Conservation (phyloP, 208 protist genomes). For the Trypanosoma cruzi region DNA sequence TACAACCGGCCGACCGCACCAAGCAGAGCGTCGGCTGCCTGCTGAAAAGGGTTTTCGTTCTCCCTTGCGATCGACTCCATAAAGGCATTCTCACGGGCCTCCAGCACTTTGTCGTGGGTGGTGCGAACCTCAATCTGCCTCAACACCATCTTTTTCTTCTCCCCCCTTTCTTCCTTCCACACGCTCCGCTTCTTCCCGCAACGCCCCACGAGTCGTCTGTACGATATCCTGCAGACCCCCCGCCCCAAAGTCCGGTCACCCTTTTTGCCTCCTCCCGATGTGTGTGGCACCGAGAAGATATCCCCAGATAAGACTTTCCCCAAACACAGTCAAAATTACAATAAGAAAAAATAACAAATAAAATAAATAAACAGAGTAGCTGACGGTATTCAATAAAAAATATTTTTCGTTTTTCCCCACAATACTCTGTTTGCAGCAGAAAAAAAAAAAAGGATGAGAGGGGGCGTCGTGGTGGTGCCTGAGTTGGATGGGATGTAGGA, state of each 20-base stretch:
- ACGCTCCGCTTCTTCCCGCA: neutral
- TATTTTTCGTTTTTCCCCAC: too few species aligned
- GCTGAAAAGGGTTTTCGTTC: conserved; percentile 66
- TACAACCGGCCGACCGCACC: conserved; percentile 32
- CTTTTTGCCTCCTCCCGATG: neutral
- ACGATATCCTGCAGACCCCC: too few species aligned
- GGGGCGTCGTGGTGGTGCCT: too few species aligned
- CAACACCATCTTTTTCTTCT: conserved; percentile 14
- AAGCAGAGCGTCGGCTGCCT: conserved; percentile 33
- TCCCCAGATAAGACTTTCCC: neutral
- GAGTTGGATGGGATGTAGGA: too few species aligned
- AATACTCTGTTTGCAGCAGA: too few species aligned
- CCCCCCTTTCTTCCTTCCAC: conserved; percentile 4
- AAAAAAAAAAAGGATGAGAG: too few species aligned
- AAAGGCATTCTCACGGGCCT: conserved; percentile 44
- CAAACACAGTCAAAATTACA: neutral
- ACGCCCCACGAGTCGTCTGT: too few species aligned
- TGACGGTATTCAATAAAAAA: too few species aligned
- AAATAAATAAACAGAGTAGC: neutral
- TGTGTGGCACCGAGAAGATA: neutral
- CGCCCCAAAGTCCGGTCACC: too few species aligned
- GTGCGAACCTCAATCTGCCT: conserved; percentile 37
- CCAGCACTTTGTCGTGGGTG: conserved; percentile 39
- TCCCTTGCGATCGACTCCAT: conserved; percentile 44
- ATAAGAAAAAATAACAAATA: neutral